phyloP scores from a whole-genome alignment of 257 asterid species.

The Gentiana dahurica region DNA sequence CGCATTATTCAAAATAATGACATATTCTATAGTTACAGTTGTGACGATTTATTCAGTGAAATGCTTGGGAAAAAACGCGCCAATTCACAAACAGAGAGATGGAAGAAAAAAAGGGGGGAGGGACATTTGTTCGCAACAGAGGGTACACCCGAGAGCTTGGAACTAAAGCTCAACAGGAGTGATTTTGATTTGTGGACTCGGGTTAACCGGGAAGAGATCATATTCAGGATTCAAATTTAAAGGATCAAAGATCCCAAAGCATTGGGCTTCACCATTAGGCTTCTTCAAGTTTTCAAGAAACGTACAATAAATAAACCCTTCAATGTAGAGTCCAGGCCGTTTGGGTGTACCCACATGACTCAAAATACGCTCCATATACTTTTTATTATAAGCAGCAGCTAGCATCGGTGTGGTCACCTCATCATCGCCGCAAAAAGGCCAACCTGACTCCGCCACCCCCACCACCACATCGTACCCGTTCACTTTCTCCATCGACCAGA shows the following conservation, averaged over 20 bases:
- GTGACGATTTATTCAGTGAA: too few species aligned
- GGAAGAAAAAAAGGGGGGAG: constrained; percentile 60
- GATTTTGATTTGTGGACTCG: too few species aligned
- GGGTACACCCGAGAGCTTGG: constrained; percentile 45
- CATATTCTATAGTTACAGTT: too few species aligned
- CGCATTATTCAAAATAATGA: too few species aligned
- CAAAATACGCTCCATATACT: constrained; percentile 1
- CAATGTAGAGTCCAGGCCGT: constrained; percentile 8
- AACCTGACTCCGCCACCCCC: constrained; percentile 31
- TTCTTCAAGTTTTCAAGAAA: constrained; percentile 22
- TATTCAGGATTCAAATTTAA: constrained; percentile 2
- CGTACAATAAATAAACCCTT: constrained; percentile 15
- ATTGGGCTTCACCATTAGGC: constrained; percentile 9
- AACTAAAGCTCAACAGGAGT: constrained; percentile 14
- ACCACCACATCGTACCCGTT: constrained; percentile 19
- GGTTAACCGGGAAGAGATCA: neutral
- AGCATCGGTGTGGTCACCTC: neutral
- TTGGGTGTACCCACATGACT: constrained; percentile 12
- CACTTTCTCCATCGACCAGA: constrained; percentile 29
- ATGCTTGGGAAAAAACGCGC: constrained; percentile 12
- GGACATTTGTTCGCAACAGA: constrained; percentile 50
- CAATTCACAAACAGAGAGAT: constrained; percentile 18
- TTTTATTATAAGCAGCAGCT: constrained; percentile 13
- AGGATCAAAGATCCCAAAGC: constrained; percentile 16
- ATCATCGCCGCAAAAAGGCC: constrained; percentile 26